Base-by-base conservation (phyloP, 352 stramenopile genomes). In the Globisporangium nagaii region DNA sequence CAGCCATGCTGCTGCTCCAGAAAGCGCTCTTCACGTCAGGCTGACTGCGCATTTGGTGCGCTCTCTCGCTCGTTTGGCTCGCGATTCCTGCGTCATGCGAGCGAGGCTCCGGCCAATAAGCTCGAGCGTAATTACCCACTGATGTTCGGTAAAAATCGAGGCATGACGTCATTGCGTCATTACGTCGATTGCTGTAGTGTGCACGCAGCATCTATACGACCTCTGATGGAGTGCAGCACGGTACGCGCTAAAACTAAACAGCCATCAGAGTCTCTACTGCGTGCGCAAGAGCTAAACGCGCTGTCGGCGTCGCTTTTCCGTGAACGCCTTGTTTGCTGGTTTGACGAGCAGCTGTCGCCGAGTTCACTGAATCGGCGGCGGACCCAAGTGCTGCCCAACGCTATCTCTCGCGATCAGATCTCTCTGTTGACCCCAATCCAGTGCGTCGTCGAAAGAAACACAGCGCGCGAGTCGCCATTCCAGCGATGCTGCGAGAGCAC, bases 101-200 rank as follows among this genome's bases (percentile, higher is more conserved):
- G 20, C 8, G 25, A 4, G 34, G 17, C 48, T 36, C 37, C 35
- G 19, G 48, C 48, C 48, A 56, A 56, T 56, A 31, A 44, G 25
- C 48, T 31, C 11, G 3, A 34, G 48, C 25, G 48, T 56, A 56
- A 56, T 56, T 56, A 56, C 48, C 25, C 24, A 32, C 39, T 36
- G 12, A 15, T 4, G 36, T 56, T 56, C 48, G 24, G 17, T 56
- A 35, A 46, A 56, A 56, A 56, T 46, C 46, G 34, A 28, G 24
- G 13, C 35, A 46, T 56, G 52, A 58, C 52, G 52, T 58, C 52
- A 58, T 58, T 19, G 40, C 52, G 52, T 58, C 52, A 58, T 48
- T 28, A 24, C 42, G 40, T 28, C 20, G 3, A 20, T 42, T 24
- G 2, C 9, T 19, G 37, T 31, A 46, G 20, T 6, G 24, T 27